Conservation (phyloP, 1,139 yeast genomes). For the Debaryomyces robertsiae region DNA sequence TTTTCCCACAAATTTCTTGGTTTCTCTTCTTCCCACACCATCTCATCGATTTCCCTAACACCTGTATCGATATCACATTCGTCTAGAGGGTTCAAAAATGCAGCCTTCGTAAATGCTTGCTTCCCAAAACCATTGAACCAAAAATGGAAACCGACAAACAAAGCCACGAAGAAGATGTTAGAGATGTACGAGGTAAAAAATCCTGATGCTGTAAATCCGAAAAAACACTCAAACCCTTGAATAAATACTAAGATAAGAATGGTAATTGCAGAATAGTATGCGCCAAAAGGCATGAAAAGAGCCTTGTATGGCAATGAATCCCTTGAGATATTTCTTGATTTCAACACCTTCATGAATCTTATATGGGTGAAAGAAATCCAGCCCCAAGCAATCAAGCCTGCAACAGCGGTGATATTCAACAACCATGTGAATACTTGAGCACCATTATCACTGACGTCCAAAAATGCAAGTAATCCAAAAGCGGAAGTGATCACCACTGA, state of each 20-base stretch:
- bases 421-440: conserved; percentile 79
- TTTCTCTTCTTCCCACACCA: conserved; percentile 51
- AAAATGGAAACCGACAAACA: conserved; percentile 56
- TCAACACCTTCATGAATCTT: conserved; percentile 65
- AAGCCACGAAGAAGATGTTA: conserved; percentile 53
- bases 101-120: conserved; percentile 31
- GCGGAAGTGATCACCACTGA: conserved; percentile 61
- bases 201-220: conserved; percentile 51
- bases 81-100: conserved; percentile 45
- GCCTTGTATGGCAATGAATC: conserved; percentile 73
- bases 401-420: conserved; percentile 75
- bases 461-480: conserved; percentile 68
- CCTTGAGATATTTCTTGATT: conserved; percentile 59
- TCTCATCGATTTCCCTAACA: conserved; percentile 58
- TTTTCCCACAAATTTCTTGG: conserved; percentile 57
- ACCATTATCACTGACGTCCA: conserved; percentile 66
- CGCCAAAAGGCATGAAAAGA: conserved; percentile 61
- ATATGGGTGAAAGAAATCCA: conserved; percentile 66
- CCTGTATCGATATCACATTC: conserved; percentile 66
- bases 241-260: conserved; percentile 58
- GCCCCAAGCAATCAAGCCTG: conserved; percentile 77
- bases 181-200: conserved; percentile 74
- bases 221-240: conserved; percentile 71
- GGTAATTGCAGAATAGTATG: conserved; percentile 58
- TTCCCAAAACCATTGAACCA: conserved; percentile 44